phyloP scores from a whole-genome alignment of 202 grass and related monocot species.

The Musa balbisiana region DNA sequence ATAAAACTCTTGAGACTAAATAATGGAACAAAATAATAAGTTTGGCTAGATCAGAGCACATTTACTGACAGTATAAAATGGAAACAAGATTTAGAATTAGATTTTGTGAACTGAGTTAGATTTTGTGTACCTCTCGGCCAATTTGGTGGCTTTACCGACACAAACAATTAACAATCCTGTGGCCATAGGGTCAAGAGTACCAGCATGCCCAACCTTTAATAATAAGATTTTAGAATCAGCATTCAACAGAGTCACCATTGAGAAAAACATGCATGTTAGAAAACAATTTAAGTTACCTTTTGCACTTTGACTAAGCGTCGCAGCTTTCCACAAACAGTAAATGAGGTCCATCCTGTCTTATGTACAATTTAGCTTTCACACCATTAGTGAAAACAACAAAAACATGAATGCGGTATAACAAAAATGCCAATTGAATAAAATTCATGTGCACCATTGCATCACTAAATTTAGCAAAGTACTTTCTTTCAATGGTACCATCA shows the following conservation, averaged over 20 bases:
- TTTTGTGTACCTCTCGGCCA: conserved; percentile 66
- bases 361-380: conserved; percentile 21
- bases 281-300: conserved; percentile 42
- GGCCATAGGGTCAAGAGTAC: conserved; percentile 94
- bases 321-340: conserved; percentile 97
- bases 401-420: not conserved
- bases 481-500: not conserved
- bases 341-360: conserved; percentile 88
- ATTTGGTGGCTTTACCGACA: conserved; percentile 96
- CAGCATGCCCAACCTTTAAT: conserved; percentile 79
- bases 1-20: not conserved
- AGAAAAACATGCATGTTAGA: not conserved
- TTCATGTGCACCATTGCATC: not conserved
- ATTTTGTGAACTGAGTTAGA: not conserved
- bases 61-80: not conserved
- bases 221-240: conserved; percentile 15
- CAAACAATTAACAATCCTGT: conserved; percentile 92
- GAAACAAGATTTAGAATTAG: not conserved
- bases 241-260: not conserved
- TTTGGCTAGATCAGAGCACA: not conserved
- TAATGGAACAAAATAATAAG: not conserved
- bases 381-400: not conserved
- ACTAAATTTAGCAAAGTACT: not conserved
- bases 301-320: conserved; percentile 82
- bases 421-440: not conserved